A percentile compares a stretch with the other conserved stretches of the same genome.
Conservation (phyloP, 2,329 filamentous ascomycete species). For the Fusarium subtropicale region DNA sequence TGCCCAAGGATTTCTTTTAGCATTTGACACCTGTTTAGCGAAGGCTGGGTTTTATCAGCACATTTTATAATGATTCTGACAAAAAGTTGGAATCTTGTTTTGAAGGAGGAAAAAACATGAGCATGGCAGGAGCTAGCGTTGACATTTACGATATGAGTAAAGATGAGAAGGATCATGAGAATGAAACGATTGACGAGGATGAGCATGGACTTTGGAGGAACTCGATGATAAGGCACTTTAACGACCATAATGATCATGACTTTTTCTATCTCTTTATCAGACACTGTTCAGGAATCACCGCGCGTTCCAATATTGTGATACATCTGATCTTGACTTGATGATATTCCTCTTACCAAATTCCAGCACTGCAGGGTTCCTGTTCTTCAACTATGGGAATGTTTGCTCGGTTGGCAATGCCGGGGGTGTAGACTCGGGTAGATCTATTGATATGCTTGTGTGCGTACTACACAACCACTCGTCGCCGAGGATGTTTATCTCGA, state of each 20-base stretch:
- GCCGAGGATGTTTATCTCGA: background rate
- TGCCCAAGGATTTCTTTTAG: slow-evolving; percentile 10
- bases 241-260: slow-evolving; percentile 47
- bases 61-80: background rate
- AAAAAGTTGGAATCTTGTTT: slow-evolving; percentile 14
- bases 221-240: slow-evolving; percentile 44
- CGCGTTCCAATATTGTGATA: background rate
- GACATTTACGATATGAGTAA: slow-evolving; percentile 32
- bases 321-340: background rate
- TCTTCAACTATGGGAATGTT: background rate
- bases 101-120: slow-evolving; percentile 34
- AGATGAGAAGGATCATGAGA: slow-evolving; percentile 27
- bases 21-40: slow-evolving; percentile 22
- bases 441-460: background rate
- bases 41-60: slow-evolving; percentile 4
- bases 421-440: background rate
- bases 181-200: slow-evolving; percentile 37
- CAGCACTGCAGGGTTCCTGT: background rate
- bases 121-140: slow-evolving; percentile 41
- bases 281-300: background rate
- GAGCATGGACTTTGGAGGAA: slow-evolving; percentile 29
- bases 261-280: slow-evolving; percentile 20
- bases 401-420: background rate
- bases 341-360: background rate
- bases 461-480: too few relatives aligned